phyloP scores from a whole-genome alignment of 163 green algal species.

The Smithsoniella earleae region DNA sequence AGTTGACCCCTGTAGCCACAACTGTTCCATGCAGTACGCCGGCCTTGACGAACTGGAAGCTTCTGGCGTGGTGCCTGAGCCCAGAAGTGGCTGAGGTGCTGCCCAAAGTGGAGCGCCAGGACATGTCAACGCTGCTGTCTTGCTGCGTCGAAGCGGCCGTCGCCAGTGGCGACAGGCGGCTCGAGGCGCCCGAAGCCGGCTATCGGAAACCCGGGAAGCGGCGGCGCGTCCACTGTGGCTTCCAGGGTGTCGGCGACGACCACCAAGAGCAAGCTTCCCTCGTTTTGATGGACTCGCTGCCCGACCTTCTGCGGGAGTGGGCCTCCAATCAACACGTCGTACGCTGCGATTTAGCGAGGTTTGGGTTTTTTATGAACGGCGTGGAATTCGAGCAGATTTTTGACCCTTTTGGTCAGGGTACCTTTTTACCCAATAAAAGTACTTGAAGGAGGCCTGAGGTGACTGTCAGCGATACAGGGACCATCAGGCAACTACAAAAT shows the following conservation, averaged over 20 bases:
- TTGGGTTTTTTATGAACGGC: too few species aligned
- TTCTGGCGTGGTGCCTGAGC: not conserved
- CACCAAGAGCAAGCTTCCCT: slow-evolving; percentile 46
- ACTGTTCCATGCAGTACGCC: slow-evolving; percentile 26
- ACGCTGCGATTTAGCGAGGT: too few species aligned
- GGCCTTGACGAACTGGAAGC: slow-evolving; percentile 6
- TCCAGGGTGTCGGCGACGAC: slow-evolving; percentile 6
- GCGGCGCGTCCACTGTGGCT: too few species aligned
- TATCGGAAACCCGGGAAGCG: too few species aligned
- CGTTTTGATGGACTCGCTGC: slow-evolving; percentile 41
- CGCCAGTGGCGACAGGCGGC: not conserved
- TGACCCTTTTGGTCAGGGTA: too few species aligned
- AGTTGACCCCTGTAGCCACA: too few species aligned
- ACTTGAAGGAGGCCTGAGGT: too few species aligned
- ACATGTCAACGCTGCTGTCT: not conserved
- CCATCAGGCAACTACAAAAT: too few species aligned
- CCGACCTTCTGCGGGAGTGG: slow-evolving; percentile 41
- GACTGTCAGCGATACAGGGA: too few species aligned
- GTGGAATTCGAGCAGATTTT: too few species aligned
- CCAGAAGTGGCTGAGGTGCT: slow-evolving; percentile 1
- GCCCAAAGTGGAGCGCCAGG: not conserved
- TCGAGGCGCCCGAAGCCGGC: too few species aligned
- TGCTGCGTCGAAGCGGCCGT: not conserved
- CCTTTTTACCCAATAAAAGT: too few species aligned
- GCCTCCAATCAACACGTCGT: slow-evolving; percentile 41